Evolutionary conservation across 2,329 filamentous ascomycete species (phyloP), one percentile per base, ranked within the genome.

Genomic region (Aspergillus cejpii): DNA sequence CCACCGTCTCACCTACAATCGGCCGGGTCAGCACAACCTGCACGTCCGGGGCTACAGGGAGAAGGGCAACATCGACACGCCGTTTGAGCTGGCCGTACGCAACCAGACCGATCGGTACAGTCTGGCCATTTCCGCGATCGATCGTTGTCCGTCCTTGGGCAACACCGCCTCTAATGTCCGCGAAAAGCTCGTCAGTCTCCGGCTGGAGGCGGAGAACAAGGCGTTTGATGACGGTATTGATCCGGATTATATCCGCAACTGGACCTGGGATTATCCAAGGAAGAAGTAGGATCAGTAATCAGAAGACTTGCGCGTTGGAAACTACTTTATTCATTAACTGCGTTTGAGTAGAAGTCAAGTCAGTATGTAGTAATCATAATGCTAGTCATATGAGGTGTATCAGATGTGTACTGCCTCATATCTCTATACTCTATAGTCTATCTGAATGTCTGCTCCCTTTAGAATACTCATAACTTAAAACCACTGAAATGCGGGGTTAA

Each of bases 51-150:
- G 85, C 1, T 90, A 89, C 72, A 81, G 78, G 59, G 85, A 90
- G 72, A 89, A 90, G 75, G 85, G 85, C 37, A 90, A 89, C 63
- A 89, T 89, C 55, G 84, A 90, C 62, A 89, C 85, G 0, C 85
- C 85, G 1, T 78, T 89, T 15, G 85, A 88, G 67, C 71, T 90
- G 51, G 85, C 85, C 21, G 86, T 89, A 60, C 76, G 84, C 48
- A 90, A 90, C 67, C 75, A 83, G 57, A 85, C 84, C 0, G 85
- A 90, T 67, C 76, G 85, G 21, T 90, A 84, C 69, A 85, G 81
- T 54, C 68, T 90, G 28, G 85, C 85, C 7, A 87, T 90, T 49
- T 80, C 84, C 57, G 85, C 85, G 11, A 84, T 90, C 47, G 84
- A 89, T 56, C 76, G 78, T 50, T 77, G 87, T 57, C 71, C 74